These are phyloP conservation scores for Inga leiocalycina DNA, from an alignment of 306 rosid genomes.

Conservation along the genomic window DNA sequence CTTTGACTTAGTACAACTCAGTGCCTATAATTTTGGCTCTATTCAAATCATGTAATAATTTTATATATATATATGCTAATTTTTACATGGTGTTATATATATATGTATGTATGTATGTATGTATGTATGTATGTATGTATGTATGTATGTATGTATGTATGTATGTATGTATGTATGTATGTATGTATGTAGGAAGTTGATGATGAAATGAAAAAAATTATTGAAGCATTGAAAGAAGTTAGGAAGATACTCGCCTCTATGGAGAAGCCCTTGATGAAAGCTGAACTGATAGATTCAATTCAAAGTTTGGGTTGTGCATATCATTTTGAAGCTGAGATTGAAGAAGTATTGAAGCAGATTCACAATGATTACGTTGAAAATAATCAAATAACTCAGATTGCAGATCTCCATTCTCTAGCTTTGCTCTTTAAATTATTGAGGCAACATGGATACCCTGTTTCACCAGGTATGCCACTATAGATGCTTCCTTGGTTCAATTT, in stretches of 20 bases:
- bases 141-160: too few species aligned
- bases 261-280: conserved; percentile 1
- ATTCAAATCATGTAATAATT: too few species aligned
- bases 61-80: too few species aligned
- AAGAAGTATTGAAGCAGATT: conserved; percentile 25
- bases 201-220: neutral
- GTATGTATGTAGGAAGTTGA: neutral
- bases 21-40: too few species aligned
- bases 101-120: too few species aligned
- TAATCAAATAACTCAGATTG: neutral
- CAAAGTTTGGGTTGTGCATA: conserved; percentile 46
- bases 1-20: too few species aligned
- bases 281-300: conserved; percentile 43
- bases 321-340: conserved; percentile 48
- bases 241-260: conserved; percentile 19
- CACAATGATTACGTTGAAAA: neutral
- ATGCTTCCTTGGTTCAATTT: neutral
- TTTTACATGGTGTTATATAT: too few species aligned
- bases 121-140: too few species aligned
- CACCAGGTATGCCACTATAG: neutral
- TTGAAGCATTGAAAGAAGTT: conserved; percentile 30
- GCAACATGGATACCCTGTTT: conserved; percentile 36
- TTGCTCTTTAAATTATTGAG: conserved; percentile 51
- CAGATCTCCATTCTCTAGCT: conserved; percentile 32
- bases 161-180: too few species aligned